Conservation (phyloP, 805 yeast species). For the Candida methanosorbosa region DNA sequence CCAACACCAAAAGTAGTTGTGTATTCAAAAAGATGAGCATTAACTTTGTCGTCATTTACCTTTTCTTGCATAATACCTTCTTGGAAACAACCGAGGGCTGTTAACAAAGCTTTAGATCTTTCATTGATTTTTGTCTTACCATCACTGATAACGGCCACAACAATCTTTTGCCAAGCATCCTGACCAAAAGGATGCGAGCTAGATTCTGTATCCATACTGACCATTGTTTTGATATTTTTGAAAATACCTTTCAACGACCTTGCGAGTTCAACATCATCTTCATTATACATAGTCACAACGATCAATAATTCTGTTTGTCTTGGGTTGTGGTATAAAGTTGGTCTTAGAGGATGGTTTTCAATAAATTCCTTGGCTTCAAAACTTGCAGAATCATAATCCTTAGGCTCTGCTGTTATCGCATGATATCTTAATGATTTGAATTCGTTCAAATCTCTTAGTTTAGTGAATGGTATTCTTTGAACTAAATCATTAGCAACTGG, state of each 20-base stretch:
- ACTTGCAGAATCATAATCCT: constrained; percentile 47
- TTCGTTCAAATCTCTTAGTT: constrained; percentile 30
- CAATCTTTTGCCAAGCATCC: constrained; percentile 90
- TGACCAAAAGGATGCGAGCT: constrained; percentile 75
- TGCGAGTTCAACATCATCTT: constrained; percentile 73
- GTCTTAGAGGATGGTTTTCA: constrained; percentile 46
- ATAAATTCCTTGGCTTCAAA: constrained; percentile 32
- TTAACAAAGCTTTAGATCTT: constrained; percentile 67
- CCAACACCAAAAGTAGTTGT: constrained; percentile 81
- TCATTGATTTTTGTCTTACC: constrained; percentile 81
- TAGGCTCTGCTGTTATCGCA: constrained; percentile 90
- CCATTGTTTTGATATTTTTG: constrained; percentile 73
- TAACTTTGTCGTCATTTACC: constrained; percentile 73
- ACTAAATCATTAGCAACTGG: constrained; percentile 66
- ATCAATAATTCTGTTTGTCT: constrained; percentile 80
- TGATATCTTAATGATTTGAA: constrained; percentile 83
- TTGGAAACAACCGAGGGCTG: constrained; percentile 84
- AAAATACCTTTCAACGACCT: constrained; percentile 85
- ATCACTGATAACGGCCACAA: constrained; percentile 81
- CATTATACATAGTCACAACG: constrained; percentile 89
- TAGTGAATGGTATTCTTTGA: constrained; percentile 34
- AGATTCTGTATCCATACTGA: constrained; percentile 31
- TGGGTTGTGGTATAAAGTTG: constrained; percentile 61
- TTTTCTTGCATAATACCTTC: constrained; percentile 90
- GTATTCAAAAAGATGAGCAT: constrained; percentile 87